Evolutionary conservation across 169 alveolate genomes (phyloP).

Genomic region (Cryptosporidium xiaoi): DNA sequence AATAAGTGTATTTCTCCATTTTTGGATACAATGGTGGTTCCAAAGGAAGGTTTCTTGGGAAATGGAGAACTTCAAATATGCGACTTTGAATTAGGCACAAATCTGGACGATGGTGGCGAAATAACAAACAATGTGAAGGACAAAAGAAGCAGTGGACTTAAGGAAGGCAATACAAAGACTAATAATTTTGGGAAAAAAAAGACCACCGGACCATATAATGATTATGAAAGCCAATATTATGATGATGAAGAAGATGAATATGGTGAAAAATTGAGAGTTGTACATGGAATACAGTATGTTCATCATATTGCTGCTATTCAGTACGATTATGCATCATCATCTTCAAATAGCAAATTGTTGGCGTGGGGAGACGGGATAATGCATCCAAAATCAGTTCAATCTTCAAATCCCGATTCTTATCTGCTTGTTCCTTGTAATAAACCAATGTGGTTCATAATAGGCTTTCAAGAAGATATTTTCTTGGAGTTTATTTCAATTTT

Average conservation of each 20-base stretch:
- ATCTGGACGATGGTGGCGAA: too few species aligned
- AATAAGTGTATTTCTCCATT: slow-evolving; percentile 51
- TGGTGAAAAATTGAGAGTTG: slow-evolving; percentile 7
- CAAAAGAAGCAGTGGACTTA: too few species aligned
- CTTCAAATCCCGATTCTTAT: slow-evolving; percentile 73
- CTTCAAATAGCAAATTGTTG: slow-evolving; percentile 50
- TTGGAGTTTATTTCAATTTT: slow-evolving; percentile 64
- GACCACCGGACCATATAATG: too few species aligned
- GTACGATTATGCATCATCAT: slow-evolving; percentile 61
- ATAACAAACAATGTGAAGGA: too few species aligned
- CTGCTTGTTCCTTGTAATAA: slow-evolving; percentile 54
- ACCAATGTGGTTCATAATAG: slow-evolving; percentile 73
- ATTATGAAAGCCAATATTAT: too few species aligned
- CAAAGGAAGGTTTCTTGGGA: slow-evolving; percentile 2
- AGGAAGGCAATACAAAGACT: too few species aligned
- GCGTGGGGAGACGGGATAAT: slow-evolving; percentile 57
- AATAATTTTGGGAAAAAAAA: too few species aligned
- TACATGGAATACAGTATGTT: slow-evolving; percentile 52
- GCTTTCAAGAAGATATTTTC: slow-evolving; percentile 63
- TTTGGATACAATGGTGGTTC: slow-evolving; percentile 46
- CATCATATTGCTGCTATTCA: slow-evolving; percentile 57
- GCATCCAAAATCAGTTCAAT: slow-evolving; percentile 68
- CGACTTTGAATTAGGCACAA: not conserved
- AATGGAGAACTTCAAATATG: slow-evolving; percentile 11
- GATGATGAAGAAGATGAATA: not conserved